Base-by-base conservation (phyloP, 768 basidiomycete species). In the Cubamyces sp. region DNA sequence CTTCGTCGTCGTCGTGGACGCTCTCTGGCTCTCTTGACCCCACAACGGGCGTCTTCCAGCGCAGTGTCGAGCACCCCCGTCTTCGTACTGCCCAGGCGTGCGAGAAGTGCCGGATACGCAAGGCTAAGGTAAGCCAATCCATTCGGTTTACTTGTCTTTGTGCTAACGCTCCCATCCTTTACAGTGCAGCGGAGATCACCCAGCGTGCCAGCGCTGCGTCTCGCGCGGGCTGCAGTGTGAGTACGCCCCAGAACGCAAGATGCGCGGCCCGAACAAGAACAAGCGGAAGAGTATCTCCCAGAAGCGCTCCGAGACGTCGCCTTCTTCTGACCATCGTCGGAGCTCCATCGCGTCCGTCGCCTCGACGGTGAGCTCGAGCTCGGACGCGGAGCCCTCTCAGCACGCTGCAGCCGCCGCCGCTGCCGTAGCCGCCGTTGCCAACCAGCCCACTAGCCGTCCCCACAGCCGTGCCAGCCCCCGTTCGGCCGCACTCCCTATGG, bases 61-160 rank as follows among this genome's bases (percentile, higher is more conserved):
- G 80, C 16, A 81, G 84, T 0, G 81, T 84, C 0, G 86, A 88
- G 65, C 85, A 87, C 59, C 82, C 87, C 1, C 81, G 88, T 0
- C 74, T 88, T 30, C 82, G 89, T 52, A 91, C 90, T 0, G 84
- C 85, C 0, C 88, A 90, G 68, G 88, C 88, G 3, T 91, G 89
- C 73, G 86, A 90, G 68, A 87, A 87, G 70, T 91, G 90, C 71
- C 81, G 90, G 15, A 79, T 78, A 0, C 75, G 88, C 52, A 92
- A 91, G 72, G 88, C 87, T 30, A 92, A 91, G 81, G 89, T 90
- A 66, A 50, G 80, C 70, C 0, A 53, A 45, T 1, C 25, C 34
- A 18, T 53, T 39, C 11, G 5, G 21, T 5, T 18, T n/a, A 16
- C 41, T 18, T 45, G 21, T 16, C 47, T 23, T 1, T 19, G 18